Percentiles rank a stretch among this genome's conserved stretches.
Conservation (phyloP, 148 eudicot species). For the Rhododendron griersonianum region DNA sequence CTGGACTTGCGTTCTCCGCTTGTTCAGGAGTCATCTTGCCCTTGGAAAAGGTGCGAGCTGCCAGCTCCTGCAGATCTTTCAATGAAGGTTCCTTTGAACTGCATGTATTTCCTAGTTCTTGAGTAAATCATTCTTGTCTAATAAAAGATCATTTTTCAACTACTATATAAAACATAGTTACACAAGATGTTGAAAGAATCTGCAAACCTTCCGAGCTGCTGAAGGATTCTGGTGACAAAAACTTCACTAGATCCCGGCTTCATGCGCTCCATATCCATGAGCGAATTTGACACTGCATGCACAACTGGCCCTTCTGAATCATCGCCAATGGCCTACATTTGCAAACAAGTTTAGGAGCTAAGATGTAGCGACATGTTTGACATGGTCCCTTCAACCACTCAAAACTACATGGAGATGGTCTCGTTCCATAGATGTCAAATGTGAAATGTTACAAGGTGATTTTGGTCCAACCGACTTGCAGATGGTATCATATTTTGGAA, state of each 20-base stretch:
- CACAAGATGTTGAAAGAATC: neutral
- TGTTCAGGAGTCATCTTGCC: conserved; percentile 40
- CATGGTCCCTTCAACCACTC: neutral
- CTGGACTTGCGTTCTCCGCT: conserved; percentile 33
- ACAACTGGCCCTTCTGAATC: conserved; percentile 53
- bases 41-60: conserved; percentile 54
- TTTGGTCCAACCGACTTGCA: neutral
- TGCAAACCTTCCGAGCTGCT: conserved; percentile 77
- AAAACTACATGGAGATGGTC: neutral
- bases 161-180: neutral
- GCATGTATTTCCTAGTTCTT: conserved; percentile 15
- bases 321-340: conserved; percentile 47
- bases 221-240: conserved; percentile 64
- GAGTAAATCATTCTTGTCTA: neutral
- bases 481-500: neutral
- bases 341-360: conserved; percentile 9
- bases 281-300: conserved; percentile 47
- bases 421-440: neutral
- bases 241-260: conserved; percentile 80
- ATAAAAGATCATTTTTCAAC: neutral
- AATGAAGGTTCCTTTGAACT: conserved; percentile 78
- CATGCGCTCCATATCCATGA: conserved; percentile 73
- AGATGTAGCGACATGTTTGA: neutral
- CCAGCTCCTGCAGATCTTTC: conserved; percentile 71
- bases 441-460: neutral